phyloP scores from a whole-genome alignment of 2,329 filamentous ascomycete species.

The Pseudogymnoascus sp. region DNA sequence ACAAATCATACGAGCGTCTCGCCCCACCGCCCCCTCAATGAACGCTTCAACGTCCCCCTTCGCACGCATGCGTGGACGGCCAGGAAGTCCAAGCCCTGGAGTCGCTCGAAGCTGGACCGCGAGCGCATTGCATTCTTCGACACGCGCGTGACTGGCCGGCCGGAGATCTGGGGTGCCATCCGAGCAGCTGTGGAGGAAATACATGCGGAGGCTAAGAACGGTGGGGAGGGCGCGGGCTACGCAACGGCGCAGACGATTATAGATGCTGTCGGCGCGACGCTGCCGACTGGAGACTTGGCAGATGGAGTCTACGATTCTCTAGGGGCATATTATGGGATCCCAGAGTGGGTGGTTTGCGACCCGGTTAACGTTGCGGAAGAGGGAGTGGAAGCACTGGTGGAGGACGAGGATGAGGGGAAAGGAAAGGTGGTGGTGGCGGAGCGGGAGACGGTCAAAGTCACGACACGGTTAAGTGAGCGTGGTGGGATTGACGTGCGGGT shows the following conservation, averaged over 20 bases:
- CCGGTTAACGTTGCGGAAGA: slow-evolving; percentile 47
- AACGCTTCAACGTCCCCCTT: slow-evolving; percentile 64
- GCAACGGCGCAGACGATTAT: slow-evolving; percentile 72
- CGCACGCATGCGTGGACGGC: slow-evolving; percentile 58
- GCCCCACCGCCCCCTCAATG: slow-evolving; percentile 37
- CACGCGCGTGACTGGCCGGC: slow-evolving; percentile 68
- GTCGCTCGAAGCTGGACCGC: slow-evolving; percentile 54
- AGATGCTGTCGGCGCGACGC: slow-evolving; percentile 65
- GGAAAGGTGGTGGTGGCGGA: slow-evolving; percentile 24
- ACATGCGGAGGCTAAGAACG: slow-evolving; percentile 33
- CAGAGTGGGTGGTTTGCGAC: slow-evolving; percentile 60
- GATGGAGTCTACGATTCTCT: slow-evolving; percentile 65
- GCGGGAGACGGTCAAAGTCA: slow-evolving; percentile 21
- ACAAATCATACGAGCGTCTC: slow-evolving; percentile 16
- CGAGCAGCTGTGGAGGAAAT: slow-evolving; percentile 59
- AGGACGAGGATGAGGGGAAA: slow-evolving; percentile 16
- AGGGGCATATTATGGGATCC: slow-evolving; percentile 61
- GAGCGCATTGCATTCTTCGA: slow-evolving; percentile 85
- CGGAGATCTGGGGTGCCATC: slow-evolving; percentile 75
- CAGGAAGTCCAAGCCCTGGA: slow-evolving; percentile 54
- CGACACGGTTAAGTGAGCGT: slow-evolving; percentile 24
- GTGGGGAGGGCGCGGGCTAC: slow-evolving; percentile 33
- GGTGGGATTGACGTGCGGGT: slow-evolving; percentile 56
- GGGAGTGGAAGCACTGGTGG: slow-evolving; percentile 20
- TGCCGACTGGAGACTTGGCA: slow-evolving; percentile 64